These are phyloP conservation scores for Pittosporum tobira DNA, from an alignment of 129 eudicot species.

Conservation along the genomic window DNA sequence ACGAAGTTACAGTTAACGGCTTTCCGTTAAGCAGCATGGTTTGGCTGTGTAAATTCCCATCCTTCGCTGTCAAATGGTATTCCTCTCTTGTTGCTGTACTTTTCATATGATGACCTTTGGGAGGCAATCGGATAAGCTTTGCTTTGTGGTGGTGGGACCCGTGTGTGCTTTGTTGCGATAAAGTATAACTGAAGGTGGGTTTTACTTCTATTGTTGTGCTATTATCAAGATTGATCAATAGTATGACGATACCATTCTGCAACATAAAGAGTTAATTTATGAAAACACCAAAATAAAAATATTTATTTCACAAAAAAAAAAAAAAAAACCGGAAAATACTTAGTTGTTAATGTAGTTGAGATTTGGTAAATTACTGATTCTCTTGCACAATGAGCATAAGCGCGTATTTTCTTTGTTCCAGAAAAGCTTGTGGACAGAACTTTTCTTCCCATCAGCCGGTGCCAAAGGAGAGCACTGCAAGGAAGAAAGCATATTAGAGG, in stretches of 20 bases:
- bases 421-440: constrained; percentile 62
- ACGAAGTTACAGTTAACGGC: constrained; percentile 34
- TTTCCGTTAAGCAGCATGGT: constrained; percentile 63
- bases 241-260: constrained; percentile 66
- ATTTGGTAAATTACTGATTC: constrained; percentile 49
- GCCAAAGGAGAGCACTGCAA: constrained; percentile 95
- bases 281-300: constrained; percentile 7
- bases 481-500: neutral
- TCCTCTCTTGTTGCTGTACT: constrained; percentile 39
- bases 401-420: constrained; percentile 58
- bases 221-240: constrained; percentile 62
- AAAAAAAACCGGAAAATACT: too few species aligned
- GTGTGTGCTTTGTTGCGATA: constrained; percentile 22
- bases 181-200: constrained; percentile 24
- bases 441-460: constrained; percentile 72
- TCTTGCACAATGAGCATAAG: constrained; percentile 88
- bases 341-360: neutral
- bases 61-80: constrained; percentile 71
- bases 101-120: constrained; percentile 6
- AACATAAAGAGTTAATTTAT: constrained; percentile 11
- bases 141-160: constrained; percentile 28
- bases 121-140: constrained; percentile 16
- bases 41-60: constrained; percentile 68
- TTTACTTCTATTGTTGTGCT: constrained; percentile 39
- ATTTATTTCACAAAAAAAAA: too few species aligned